These are phyloP conservation scores for Sonneratia alba DNA, from an alignment of 345 rosid species.

Conservation along the genomic window DNA sequence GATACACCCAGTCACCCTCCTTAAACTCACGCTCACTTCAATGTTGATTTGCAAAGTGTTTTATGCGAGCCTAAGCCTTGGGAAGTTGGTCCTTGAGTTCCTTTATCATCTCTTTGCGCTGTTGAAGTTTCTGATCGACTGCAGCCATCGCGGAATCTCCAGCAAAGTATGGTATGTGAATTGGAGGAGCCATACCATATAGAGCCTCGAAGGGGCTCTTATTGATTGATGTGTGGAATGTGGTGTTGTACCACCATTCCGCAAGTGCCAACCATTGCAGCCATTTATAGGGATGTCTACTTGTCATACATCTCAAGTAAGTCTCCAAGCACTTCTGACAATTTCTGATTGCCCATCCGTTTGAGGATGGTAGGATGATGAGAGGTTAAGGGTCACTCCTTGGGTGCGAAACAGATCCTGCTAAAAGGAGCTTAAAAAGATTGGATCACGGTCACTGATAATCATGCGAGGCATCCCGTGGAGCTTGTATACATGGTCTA, in stretches of 20 bases:
- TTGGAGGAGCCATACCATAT: neutral
- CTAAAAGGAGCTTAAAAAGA: neutral
- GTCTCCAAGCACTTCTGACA: constrained; percentile 1
- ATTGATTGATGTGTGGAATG: neutral
- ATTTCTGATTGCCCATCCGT: constrained; percentile 1
- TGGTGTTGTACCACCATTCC: constrained; percentile 7
- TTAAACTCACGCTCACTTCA: neutral
- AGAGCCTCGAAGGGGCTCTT: neutral
- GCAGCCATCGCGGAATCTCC: neutral
- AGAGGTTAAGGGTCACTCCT: neutral
- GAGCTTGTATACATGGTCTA: neutral
- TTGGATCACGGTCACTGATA: neutral
- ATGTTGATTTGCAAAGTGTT: neutral
- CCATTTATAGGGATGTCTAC: neutral
- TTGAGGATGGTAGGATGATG: constrained; percentile 5
- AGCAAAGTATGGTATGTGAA: neutral
- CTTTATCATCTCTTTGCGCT: neutral
- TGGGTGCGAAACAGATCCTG: neutral
- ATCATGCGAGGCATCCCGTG: neutral
- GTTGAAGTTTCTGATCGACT: neutral
- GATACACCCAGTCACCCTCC: neutral
- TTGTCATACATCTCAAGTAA: neutral
- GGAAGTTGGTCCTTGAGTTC: neutral
- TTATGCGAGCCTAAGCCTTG: neutral
- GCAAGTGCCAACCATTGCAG: neutral